phyloP scores from a whole-genome alignment of 768 basidiomycete species.

The Lentinus tigrinus region DNA sequence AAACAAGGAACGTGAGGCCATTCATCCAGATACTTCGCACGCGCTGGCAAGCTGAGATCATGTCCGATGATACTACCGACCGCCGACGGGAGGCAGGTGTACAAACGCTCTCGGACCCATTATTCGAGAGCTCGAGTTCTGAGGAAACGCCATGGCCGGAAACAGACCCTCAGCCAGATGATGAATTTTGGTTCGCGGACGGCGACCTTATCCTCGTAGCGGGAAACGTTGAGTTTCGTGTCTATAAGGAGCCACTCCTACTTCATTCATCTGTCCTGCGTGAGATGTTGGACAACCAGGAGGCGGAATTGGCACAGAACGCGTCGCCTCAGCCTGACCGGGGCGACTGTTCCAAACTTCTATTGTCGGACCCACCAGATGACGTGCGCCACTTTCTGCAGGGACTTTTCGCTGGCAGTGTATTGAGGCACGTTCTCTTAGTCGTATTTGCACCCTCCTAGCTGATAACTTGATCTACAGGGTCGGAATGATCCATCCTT shows the following conservation, averaged over 20 bases:
- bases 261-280: constrained; percentile 24
- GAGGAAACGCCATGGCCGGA: no score
- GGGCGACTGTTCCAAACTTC: neutral
- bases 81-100: neutral
- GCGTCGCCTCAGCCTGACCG: neutral
- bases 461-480: neutral
- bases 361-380: constrained; percentile 1
- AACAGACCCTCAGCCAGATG: neutral
- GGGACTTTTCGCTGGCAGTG: neutral
- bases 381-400: constrained; percentile 1
- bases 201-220: constrained; percentile 28
- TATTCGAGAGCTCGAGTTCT: no score
- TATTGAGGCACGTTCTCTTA: neutral
- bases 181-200: constrained; percentile 30
- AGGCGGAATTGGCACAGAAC: neutral
- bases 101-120: neutral
- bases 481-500: neutral
- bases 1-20: no score
- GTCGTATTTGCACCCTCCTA: no score
- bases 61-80: neutral
- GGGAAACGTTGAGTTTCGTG: constrained; percentile 22
- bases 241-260: constrained; percentile 23
- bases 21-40: no score
- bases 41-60: no score
- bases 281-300: constrained; percentile 22